These are phyloP conservation scores for Nemania bipapillata DNA, from an alignment of 2,329 filamentous ascomycete genomes.

Conservation along the genomic window DNA sequence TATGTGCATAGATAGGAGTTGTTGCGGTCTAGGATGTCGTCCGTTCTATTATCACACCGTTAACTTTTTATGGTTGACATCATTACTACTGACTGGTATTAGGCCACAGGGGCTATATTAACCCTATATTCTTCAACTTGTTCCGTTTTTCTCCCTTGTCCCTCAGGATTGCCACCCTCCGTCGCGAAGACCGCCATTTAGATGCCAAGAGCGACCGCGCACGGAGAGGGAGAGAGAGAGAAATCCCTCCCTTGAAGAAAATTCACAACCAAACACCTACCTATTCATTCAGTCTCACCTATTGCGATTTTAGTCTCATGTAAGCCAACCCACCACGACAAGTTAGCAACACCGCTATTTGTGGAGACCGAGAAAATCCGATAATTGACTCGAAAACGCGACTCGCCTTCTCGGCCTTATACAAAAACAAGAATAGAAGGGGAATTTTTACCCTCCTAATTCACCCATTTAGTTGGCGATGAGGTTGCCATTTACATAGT, in stretches of 20 bases:
- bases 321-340: constrained; percentile 17
- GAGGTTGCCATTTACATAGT: not conserved
- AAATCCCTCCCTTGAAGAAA: not conserved
- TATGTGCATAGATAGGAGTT: not conserved
- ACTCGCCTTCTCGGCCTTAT: constrained; percentile 28
- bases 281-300: constrained; percentile 1
- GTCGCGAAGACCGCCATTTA: not conserved
- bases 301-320: constrained; percentile 26
- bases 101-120: not conserved
- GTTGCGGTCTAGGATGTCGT: not conserved
- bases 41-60: not conserved
- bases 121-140: not conserved
- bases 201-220: not conserved
- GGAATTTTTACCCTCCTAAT: not conserved
- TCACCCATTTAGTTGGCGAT: not conserved
- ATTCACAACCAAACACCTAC: constrained; percentile 20
- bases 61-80: not conserved
- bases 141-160: not conserved
- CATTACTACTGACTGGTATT: not conserved
- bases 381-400: constrained; percentile 23
- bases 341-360: constrained; percentile 33
- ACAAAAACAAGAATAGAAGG: constrained; percentile 1
- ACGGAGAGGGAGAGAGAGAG: not conserved
- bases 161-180: not conserved
- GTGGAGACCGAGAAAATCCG: constrained; percentile 21